phyloP scores from a whole-genome alignment of 345 rosid genomes.

The Citrus mangshanensis region DNA sequence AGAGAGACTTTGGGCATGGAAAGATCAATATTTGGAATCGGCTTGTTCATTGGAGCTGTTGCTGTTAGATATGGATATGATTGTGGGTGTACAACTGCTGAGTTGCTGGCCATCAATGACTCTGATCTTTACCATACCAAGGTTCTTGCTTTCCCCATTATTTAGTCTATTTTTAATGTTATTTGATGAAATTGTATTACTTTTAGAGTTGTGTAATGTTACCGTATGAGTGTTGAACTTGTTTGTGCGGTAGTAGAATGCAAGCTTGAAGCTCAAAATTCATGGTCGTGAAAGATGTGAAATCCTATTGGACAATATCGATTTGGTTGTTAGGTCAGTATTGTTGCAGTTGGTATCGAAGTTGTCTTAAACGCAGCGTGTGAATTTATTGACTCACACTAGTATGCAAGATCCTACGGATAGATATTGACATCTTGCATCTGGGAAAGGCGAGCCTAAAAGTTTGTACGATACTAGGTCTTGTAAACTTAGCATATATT shows the following conservation, averaged over 20 bases:
- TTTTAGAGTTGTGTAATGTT: background rate
- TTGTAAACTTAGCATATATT: too few species aligned
- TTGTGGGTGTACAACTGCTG: conserved; percentile 66
- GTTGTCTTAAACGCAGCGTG: too few species aligned
- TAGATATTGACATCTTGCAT: too few species aligned
- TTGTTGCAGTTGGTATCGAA: too few species aligned
- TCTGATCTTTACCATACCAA: conserved; percentile 83
- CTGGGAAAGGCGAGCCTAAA: too few species aligned
- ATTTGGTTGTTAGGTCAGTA: too few species aligned
- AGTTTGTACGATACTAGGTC: too few species aligned
- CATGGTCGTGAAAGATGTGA: too few species aligned
- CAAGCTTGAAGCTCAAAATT: too few species aligned
- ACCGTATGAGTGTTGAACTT: background rate
- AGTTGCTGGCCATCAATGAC: conserved; percentile 93
- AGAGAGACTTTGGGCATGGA: conserved; percentile 78
- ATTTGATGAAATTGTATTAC: background rate
- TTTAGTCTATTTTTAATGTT: background rate
- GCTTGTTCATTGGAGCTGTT: conserved; percentile 86
- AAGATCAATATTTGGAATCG: conserved; percentile 78
- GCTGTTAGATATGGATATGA: conserved; percentile 80
- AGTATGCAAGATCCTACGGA: too few species aligned
- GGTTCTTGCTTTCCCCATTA: conserved; percentile 33
- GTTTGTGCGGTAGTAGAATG: background rate
- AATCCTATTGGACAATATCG: too few species aligned
- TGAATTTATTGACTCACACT: too few species aligned